Evolutionary conservation across 768 basidiomycete genomes (phyloP), one percentile per base, ranked within the genome.

Genomic region (Tricholomella constricta): DNA sequence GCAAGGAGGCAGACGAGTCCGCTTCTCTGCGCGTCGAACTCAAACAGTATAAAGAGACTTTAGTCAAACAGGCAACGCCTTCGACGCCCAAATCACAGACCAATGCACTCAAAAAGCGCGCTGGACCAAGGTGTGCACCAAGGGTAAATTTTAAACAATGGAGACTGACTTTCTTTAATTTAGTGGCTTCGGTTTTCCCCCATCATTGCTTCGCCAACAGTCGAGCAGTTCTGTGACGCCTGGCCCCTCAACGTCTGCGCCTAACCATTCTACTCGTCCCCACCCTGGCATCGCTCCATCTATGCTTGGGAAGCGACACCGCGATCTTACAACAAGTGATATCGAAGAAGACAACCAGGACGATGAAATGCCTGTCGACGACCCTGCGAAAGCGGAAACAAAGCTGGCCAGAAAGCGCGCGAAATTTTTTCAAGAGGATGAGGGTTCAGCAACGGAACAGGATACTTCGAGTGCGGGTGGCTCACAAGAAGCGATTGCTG

Each of bases 241-340:
- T 15, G 45, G 35, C 26, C 29, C 29, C 31, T 3, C 42, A 37
- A 36, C 4, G 19, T 32, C 47, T 22, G 31, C 48, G 12, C 42
- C 64, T 19, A 52, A 42, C 11, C 48, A 32, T 32, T 32, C 20
- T 31, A 35, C 56, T n/a, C 51, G 62, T 6, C 58, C 65, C 20
- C 73, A 68, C 54, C 74, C 78, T 36, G 78, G 74, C 10, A 64
- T 76, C 52, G 68, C 78, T 3, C 72, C 76, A 37, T 77, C 70
- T 19, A 71, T 75, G 26, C 74, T 89, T 15, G 88, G 88, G n/a
- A 90, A 89, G 64, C 81, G 85, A 29, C 78, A 75, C 45, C 76
- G 87, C 55, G 82, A 82, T 56, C 72, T 80, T 2, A 68, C 73
- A 8, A 70, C 74, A 10, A 80, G 75, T 57, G 71, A 73, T 46